Conservation (phyloP, 768 basidiomycete genomes). For the Lactarius trivialis region DNA sequence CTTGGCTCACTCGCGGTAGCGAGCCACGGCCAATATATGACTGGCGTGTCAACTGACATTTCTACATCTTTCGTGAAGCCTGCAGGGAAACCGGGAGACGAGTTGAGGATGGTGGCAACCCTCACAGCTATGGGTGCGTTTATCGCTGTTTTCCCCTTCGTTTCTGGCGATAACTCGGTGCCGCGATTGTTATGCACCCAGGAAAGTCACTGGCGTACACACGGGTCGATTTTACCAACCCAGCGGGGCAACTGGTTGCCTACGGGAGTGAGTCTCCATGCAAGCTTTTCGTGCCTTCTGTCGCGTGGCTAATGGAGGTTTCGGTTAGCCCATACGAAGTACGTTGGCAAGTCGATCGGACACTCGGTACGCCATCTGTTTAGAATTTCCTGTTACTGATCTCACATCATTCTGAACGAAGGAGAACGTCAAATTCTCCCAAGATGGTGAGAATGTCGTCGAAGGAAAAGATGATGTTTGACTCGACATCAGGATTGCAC, state of each 20-base stretch:
- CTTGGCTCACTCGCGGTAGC: slow-evolving; percentile 81
- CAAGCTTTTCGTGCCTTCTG: not conserved
- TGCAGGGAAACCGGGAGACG: slow-evolving; percentile 64
- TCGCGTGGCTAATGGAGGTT: slow-evolving; percentile 10
- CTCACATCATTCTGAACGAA: slow-evolving; percentile 30
- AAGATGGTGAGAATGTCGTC: slow-evolving; percentile 65
- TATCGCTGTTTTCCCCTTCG: not conserved
- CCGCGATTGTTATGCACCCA: slow-evolving; percentile 27
- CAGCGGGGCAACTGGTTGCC: slow-evolving; percentile 63
- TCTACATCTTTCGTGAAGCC: slow-evolving; percentile 71
- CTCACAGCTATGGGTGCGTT: slow-evolving; percentile 61
- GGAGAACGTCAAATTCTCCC: slow-evolving; percentile 73
- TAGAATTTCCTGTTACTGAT: slow-evolving; percentile 33
- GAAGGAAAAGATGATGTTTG: slow-evolving; percentile 57
- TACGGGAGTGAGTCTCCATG: slow-evolving; percentile 58
- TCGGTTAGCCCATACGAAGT: slow-evolving; percentile 73
- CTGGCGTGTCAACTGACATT: slow-evolving; percentile 81
- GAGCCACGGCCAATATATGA: slow-evolving; percentile 78
- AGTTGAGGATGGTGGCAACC: slow-evolving; percentile 54
- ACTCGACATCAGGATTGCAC: slow-evolving; percentile 23
- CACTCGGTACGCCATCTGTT: slow-evolving; percentile 32
- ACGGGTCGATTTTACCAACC: slow-evolving; percentile 65
- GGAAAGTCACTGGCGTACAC: slow-evolving; percentile 79
- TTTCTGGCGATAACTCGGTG: not conserved
- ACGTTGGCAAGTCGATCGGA: slow-evolving; percentile 60